A percentile compares a stretch with the other conserved stretches of the same genome.
Conservation (phyloP, 2,329 filamentous ascomycete genomes). For the Fusarium scirpi region DNA sequence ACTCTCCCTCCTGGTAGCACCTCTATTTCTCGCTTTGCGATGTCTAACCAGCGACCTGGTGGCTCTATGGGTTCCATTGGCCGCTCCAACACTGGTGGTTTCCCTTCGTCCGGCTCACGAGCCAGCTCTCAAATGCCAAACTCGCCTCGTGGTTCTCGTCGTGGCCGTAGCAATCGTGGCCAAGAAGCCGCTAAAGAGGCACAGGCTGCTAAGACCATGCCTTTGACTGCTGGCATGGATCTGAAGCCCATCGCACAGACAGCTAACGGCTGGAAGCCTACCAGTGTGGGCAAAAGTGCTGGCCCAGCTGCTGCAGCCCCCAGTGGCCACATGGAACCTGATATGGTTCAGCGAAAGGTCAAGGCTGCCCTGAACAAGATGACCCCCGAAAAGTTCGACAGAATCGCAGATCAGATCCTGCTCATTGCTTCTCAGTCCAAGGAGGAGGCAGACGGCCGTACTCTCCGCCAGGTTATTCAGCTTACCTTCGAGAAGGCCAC, state of each 20-base stretch:
- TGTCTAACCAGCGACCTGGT: conserved; percentile 60
- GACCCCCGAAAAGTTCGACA: conserved; percentile 99
- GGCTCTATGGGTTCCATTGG: conserved; percentile 55
- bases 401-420: conserved; percentile 92
- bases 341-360: conserved; percentile 97
- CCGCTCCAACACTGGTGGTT: conserved; percentile 58
- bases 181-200: conserved; percentile 68
- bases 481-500: conserved; percentile 99
- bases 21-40: conserved; percentile 79
- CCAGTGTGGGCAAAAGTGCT: conserved; percentile 67
- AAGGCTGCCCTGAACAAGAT: conserved; percentile 99
- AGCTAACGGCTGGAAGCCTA: conserved; percentile 89
- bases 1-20: conserved; percentile 81
- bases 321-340: conserved; percentile 78
- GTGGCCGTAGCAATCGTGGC: conserved; percentile 54
- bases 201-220: conserved; percentile 87
- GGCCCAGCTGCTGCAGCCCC: conserved; percentile 58
- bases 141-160: conserved; percentile 76
- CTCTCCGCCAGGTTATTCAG: conserved; percentile 96
- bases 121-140: conserved; percentile 71
- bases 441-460: conserved; percentile 93
- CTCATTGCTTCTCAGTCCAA: conserved; percentile 94
- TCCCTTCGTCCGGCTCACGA: conserved; percentile 71
- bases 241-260: conserved; percentile 82
- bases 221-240: conserved; percentile 85